Evolutionary conservation across 768 basidiomycete species (phyloP), one percentile per base, ranked within the genome.

Genomic region (Amanita exitialis): DNA sequence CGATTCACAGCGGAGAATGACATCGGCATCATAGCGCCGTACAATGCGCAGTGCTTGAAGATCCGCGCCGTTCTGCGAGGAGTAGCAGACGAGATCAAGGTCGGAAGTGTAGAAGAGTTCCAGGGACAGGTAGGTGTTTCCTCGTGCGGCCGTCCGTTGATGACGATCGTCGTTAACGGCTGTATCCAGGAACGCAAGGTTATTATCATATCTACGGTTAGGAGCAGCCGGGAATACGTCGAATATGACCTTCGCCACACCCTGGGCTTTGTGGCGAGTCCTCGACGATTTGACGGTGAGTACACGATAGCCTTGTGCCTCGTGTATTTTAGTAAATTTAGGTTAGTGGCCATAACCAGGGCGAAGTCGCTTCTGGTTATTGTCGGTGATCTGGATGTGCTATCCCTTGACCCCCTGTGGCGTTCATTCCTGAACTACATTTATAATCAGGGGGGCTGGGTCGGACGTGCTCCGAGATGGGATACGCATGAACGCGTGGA

Each of bases 41-140:
- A 83, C 57, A 74, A 79, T 55, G 80, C 79, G 0, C 82, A 84
- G 58, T 70, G 72, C 42, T 59, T 63, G 10, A 79, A 76, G 57
- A 66, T 83, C 18, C 69, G 76, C 10, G 60, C 52, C 6, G 48
- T 61, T 2, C 59, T 82, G 13, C 58, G 60, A 23, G 54, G 50
- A 35, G 58, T 65, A 16, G 66, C 67, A 1, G 69, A 69, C 23
- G 65, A 59, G 4, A 66, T 82, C 49, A 82, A 82, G 56, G 76
- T 84, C 12, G 82, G 80, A 16, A 79, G 76, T 18, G 80, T 81
- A 1, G 82, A 83, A 56, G 79, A 81, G 52, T 82, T 81, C 63
- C 82, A 83, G 60, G 82, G 81, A 6, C 77, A 81, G 64, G 78
- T 75, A 62, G 64, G 65, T 56, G 59, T 62, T 10, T 57, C 59